Conservation (phyloP, 306 rosid genomes). For the Vigna trinervia region DNA sequence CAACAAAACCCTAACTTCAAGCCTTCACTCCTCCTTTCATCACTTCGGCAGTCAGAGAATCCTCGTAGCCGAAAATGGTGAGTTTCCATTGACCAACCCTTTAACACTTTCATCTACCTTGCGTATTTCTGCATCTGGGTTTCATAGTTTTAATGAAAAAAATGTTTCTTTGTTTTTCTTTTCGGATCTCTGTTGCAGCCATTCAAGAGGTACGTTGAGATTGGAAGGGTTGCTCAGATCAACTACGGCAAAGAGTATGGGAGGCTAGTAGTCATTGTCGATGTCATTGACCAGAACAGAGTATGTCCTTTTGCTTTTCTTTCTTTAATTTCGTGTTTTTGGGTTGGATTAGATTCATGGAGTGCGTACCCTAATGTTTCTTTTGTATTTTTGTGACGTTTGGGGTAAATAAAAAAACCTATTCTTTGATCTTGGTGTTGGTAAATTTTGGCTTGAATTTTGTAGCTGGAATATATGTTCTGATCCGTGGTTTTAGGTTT, state of each 20-base stretch:
- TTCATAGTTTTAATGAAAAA: background rate
- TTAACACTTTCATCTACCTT: background rate
- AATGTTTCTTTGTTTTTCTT: background rate
- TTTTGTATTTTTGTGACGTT: background rate
- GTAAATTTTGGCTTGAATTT: background rate
- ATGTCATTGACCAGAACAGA: constrained; percentile 74
- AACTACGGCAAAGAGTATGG: constrained; percentile 83
- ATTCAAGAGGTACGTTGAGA: constrained; percentile 82
- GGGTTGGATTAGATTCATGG: background rate
- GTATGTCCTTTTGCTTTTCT: constrained; percentile 38
- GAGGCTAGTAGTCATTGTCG: constrained; percentile 77
- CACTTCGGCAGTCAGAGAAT: constrained; percentile 35
- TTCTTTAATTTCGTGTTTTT: background rate
- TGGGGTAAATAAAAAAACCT: background rate
- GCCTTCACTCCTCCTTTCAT: background rate
- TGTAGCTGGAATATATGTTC: background rate
- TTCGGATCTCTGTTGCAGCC: constrained; percentile 53
- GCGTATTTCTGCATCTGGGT: background rate
- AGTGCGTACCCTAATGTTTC: background rate
- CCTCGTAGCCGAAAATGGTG: constrained; percentile 56
- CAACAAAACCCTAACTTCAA: constrained; percentile 32
- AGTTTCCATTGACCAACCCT: background rate
- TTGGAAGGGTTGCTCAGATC: constrained; percentile 84
- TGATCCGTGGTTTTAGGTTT: background rate
- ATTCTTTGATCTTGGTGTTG: background rate